Base-by-base conservation (phyloP, 2,329 filamentous ascomycete species). In the Arthrobotrys iridis region DNA sequence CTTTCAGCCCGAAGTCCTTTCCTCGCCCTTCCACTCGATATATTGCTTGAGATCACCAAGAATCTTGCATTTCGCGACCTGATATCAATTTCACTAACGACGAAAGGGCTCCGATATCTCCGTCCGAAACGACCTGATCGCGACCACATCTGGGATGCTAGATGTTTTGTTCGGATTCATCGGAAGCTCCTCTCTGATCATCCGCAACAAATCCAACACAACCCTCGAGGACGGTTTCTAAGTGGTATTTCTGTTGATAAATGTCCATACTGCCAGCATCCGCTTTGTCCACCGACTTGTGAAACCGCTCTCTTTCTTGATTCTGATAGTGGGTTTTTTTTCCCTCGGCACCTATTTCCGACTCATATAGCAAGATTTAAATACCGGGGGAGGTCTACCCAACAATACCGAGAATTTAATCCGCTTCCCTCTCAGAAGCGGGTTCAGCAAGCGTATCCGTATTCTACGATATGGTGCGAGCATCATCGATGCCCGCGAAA, bases 401-500 rank as follows among this genome's bases (percentile, higher is more conserved):
- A 24, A 46, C 30, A 30, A 5, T 22, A 15, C 7, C 33, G 43
- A 13, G 46, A 45, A 8, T 26, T 55, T 22, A 18, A 1, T 11
- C 10, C n/a, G n/a, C 48, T 59, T 26, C 46, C 46, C 11, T 40
- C 46, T 3, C 62, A 26, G 22, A 33, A 50, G 2, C 45, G 65
- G n/a, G 2, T 24, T 3, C 8, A 10, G 2, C 22, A 37, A 13
- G 15, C 10, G 10, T 60, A 60, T 26, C 20, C 10, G 13, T 71
- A 71, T 46, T 71, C 66, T 7, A 71, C 66, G n/a, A 57, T 71
- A 33, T 71, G 66, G 66, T 71, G 66, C 20, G 66, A 71, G 6
- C 66, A 71, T 45, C 66, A 71, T 15, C 35, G 66, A 20, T 71
- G 66, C n/a, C 66, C 66, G 10, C 60, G 58, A 13, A 58, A 71